These are phyloP conservation scores for Dendrocalamus sinicus DNA, from an alignment of 176 grass and related monocot species.

Conservation along the genomic window DNA sequence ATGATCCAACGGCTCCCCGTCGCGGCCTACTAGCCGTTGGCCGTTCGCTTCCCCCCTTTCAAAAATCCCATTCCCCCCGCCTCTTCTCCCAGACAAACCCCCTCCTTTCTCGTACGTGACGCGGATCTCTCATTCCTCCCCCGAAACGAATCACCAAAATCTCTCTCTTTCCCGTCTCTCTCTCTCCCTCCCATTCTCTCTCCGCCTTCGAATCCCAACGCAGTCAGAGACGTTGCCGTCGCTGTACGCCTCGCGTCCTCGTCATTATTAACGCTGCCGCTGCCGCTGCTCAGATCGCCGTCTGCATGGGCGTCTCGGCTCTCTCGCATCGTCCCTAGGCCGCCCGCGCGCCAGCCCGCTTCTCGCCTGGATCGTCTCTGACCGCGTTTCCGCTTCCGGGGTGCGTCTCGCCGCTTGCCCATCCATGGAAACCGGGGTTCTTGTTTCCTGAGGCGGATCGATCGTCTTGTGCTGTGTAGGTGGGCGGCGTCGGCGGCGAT, in stretches of 20 bases:
- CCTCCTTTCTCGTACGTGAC: conserved; percentile 45
- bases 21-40: conserved; percentile 67
- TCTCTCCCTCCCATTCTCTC: background rate
- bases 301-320: conserved; percentile 23
- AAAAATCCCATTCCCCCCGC: conserved; percentile 30
- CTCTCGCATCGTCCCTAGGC: conserved; percentile 1
- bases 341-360: background rate
- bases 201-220: conserved; percentile 40
- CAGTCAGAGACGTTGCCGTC: conserved; percentile 47
- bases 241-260: background rate
- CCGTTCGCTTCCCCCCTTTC: background rate
- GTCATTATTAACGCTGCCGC: conserved; percentile 39
- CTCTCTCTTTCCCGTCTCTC: background rate
- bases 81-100: conserved; percentile 42
- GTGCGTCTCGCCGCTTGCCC: background rate
- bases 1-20: conserved; percentile 49
- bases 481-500: conserved; percentile 47
- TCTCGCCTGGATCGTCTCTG: conserved; percentile 23
- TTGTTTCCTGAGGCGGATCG: conserved; percentile 39
- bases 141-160: conserved; percentile 31
- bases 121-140: background rate
- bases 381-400: background rate
- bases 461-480: conserved; percentile 20
- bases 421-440: conserved; percentile 7
- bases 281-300: conserved; percentile 9